Evolutionary conservation across 2,329 filamentous ascomycete genomes (phyloP), one percentile per base, ranked within the genome.

Genomic region (Colletotrichum liriopes): DNA sequence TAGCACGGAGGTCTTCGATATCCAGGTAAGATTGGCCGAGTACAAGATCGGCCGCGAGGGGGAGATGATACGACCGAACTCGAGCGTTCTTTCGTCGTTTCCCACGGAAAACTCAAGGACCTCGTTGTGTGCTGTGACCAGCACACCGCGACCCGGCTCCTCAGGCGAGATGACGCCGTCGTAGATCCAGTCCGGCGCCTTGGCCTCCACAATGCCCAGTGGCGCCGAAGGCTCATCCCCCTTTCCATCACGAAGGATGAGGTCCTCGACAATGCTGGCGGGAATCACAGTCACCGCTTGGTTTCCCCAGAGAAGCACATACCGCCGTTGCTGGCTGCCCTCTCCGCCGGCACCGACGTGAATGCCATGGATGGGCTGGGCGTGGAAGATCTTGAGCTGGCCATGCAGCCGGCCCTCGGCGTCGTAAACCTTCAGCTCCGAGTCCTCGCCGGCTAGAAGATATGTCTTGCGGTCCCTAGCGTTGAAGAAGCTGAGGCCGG

Each of bases 121-220:
- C 61, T 94, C 92, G 85, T 98, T 98, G 81, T 98, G 95, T 1
- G 96, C 94, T 2, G 95, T 98, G 20, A 97, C 86, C 14, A 96
- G 81, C 20, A 90, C 90, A 20, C 89, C 90, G 14, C 82, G 79
- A 37, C 78, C 77, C 1, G 76, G 72, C 37, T 82, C 77, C 52
- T 80, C 78, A 6, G 88, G 84, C 59, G 87, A 88, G 67, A 92
- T 81, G 43, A 85, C 83, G 45, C 88, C 92, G 79, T 94, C 90
- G 76, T 96, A 88, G 74, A 97, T 91, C 94, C 94, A 96, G 81
- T 97, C 94, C 6, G 89, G 86, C 2, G 89, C 88, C 3, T 80
- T 80, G 32, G 83, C 82, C 75, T 88, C 88, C 8, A 74, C 76
- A 32, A 79, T 67, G 26, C 63, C 65, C 41, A 78, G 49, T 39